These are phyloP conservation scores for Mycena maculata DNA, from an alignment of 768 basidiomycete genomes.

Conservation along the genomic window DNA sequence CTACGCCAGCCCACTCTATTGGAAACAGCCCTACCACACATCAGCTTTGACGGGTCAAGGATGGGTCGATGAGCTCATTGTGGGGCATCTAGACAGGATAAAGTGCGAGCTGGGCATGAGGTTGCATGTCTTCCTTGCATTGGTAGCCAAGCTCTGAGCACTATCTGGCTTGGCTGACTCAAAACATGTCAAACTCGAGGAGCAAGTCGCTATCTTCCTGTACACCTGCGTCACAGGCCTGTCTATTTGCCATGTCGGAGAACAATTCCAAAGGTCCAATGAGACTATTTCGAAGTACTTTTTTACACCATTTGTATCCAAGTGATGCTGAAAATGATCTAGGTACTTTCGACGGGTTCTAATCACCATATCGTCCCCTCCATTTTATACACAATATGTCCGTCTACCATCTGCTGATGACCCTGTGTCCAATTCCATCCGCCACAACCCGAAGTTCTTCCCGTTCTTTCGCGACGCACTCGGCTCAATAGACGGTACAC, in stretches of 20 bases:
- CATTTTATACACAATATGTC: too few species aligned
- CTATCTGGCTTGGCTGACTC: slow-evolving; percentile 1
- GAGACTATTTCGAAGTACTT: slow-evolving; percentile 33
- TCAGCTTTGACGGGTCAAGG: slow-evolving; percentile 37
- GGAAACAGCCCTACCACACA: slow-evolving; percentile 35
- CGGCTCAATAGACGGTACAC: slow-evolving; percentile 51
- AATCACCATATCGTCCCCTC: too few species aligned
- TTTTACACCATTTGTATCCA: background rate
- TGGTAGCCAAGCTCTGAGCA: slow-evolving; percentile 25
- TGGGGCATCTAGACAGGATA: slow-evolving; percentile 38
- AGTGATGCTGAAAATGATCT: slow-evolving; percentile 3
- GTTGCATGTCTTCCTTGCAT: too few species aligned
- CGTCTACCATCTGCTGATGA: slow-evolving; percentile 21
- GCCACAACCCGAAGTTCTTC: slow-evolving; percentile 43
- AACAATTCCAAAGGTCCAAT: slow-evolving; percentile 28
- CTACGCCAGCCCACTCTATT: slow-evolving; percentile 16
- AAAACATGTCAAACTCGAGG: slow-evolving; percentile 29
- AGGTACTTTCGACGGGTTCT: too few species aligned
- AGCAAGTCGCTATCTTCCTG: slow-evolving; percentile 44
- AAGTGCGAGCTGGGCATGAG: slow-evolving; percentile 35
- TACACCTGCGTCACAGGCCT: too few species aligned
- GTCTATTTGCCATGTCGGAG: too few species aligned
- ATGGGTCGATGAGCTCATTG: slow-evolving; percentile 36
- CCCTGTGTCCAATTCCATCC: slow-evolving; percentile 40
- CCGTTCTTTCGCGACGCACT: slow-evolving; percentile 47